Base-by-base conservation (phyloP, 345 rosid species). In the Boechera stricta region DNA sequence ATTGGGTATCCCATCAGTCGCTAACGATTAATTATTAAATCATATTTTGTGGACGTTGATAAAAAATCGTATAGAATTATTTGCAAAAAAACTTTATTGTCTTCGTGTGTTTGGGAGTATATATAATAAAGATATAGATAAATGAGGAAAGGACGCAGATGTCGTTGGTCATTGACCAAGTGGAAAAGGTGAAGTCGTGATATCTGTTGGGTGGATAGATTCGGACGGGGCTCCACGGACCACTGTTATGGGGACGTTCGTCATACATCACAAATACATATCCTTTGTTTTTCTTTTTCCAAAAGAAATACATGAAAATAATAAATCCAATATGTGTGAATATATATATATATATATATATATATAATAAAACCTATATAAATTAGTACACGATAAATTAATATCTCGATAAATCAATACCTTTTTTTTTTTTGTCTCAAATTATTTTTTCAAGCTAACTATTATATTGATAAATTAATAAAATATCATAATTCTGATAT, bases 141-240 rank as follows among this genome's bases (percentile, higher is more conserved):
- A 54, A 62, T 62, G 75, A 62, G 67, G 67, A 70, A 54, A 39
- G 9, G 59, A 39, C 39, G 54, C 2, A 63, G 41, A 72, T 64
- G 77, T 64, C 59, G 39, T 56, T 70, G 71, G 72, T 72, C 77
- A 78, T 41, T 78, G 81, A 78, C 81, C 81, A 78, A 78, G 63
- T 65, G 49, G 73, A 57, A 72, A 77, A 71, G 72, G 54, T 71
- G 24, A 36, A 77, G 38, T 64, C 55, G 77, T 77, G 67, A 77
- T 77, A 32, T 64, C 36, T 57, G 58, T 77, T 77, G 66, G 42
- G 81, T 71, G 77, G 81, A 72, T 72, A 39, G 77, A 72, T 78
- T 72, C 81, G 69, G 81, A 72, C 77, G 72, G 39, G 77, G 68
- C 77, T 77, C 72, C 72, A 77, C 66, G 67, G 80, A 71, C 76